Evolutionary conservation across 345 rosid species (phyloP).

Genomic region (Brassica carinata): DNA sequence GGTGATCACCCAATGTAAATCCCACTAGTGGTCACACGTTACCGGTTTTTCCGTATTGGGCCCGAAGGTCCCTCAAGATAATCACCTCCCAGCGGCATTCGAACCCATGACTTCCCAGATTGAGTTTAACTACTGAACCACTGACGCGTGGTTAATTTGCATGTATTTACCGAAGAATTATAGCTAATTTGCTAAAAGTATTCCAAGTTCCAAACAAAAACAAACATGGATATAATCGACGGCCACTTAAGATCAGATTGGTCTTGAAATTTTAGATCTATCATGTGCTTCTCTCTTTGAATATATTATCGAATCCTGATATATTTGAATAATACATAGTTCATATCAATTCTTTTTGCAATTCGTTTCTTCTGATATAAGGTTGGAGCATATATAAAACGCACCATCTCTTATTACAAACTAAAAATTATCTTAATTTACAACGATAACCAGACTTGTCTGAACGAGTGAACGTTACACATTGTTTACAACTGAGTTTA

Average conservation of each 20-base stretch:
- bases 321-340: background rate
- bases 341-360: background rate
- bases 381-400: background rate
- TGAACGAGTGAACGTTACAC: background rate
- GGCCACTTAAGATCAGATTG: background rate
- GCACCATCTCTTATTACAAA: constrained; percentile 4
- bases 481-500: background rate
- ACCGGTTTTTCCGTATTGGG: too few species aligned
- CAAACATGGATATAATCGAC: background rate
- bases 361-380: background rate
- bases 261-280: background rate
- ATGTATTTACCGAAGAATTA: background rate
- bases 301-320: background rate
- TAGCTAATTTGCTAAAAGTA: too few species aligned
- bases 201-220: background rate
- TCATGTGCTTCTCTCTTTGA: background rate
- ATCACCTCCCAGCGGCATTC: too few species aligned
- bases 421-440: background rate
- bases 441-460: background rate
- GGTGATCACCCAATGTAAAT: too few species aligned
- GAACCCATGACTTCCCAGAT: too few species aligned
- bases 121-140: too few species aligned
- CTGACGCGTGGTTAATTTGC: too few species aligned
- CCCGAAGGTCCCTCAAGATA: too few species aligned
- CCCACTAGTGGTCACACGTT: too few species aligned